Evolutionary conservation across 73 alveolate species (phyloP), one percentile per base, ranked within the genome.

Genomic region (Tetrahymena thermophila): DNA sequence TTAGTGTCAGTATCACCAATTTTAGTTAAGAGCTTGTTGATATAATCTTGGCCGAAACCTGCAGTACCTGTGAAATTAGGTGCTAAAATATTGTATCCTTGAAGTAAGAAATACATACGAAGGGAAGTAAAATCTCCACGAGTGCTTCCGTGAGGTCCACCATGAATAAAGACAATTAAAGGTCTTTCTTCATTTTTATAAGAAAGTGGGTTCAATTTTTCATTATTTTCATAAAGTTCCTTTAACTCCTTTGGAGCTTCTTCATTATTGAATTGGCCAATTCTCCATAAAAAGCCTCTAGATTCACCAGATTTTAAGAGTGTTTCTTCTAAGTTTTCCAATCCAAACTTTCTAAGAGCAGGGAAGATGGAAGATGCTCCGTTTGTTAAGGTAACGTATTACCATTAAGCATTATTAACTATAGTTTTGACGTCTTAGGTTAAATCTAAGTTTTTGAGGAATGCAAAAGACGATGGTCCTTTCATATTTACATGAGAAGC

Each of bases 51-150:
- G 19, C 97, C 97, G 56, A 85, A 95, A 85, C 97, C 85, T 9
- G 95, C 93, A 5, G 97, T 89, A 35, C 97, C 97, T 19, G 95
- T 95, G 57, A 43, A 95, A 55, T 95, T 95, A 1, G 97, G 97
- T 3, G 95, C 93, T 34, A 95, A 85, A 50, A 95, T 35, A 23
- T 85, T 89, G 42, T 50, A 95, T 35, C 97, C 97, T 95, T 95
- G 34, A 28, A 35, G 50, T 44, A 95, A 89, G 40, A 95, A 95
- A 35, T 85, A 43, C 83, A 85, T 93, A 55, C 97, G 71, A 43
- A 95, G 56, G n/a, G 40, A 31, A 17, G 95, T 85, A 35, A 85
- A 95, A 40, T 44, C 93, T 34, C 97, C 94, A 37, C 84, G 94
- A 11, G 93, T 55, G 4, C 23, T 31, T 13, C 97, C 97, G 35